Conservation (phyloP, 352 stramenopile genomes). For the Phytophthora megakarya region DNA sequence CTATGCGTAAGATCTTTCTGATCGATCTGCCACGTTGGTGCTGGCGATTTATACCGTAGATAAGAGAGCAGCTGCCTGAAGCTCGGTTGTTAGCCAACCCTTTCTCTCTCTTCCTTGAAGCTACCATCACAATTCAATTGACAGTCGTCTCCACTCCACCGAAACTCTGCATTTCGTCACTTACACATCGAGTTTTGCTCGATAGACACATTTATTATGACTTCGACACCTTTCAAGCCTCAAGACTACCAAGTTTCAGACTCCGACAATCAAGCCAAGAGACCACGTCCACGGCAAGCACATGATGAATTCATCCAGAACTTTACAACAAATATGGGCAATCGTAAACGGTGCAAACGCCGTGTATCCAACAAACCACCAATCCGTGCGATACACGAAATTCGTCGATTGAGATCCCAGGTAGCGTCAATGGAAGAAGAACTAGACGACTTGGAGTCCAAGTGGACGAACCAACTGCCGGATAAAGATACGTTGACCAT, state of each 20-base stretch:
- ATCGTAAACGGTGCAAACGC: conserved; percentile 3
- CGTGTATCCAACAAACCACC: conserved; percentile 15
- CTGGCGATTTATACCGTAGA: conserved; percentile 15
- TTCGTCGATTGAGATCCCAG: conserved; percentile 27
- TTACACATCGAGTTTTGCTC: background rate
- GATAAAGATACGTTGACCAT: conserved; percentile 18
- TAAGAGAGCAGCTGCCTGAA: conserved; percentile 28
- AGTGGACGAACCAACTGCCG: conserved; percentile 26
- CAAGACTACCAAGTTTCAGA: conserved; percentile 4
- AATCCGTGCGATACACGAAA: conserved; percentile 26
- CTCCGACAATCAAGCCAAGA: conserved; percentile 16
- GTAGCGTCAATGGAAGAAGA: conserved; percentile 34
- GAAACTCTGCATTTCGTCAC: background rate
- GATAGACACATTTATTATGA: background rate
- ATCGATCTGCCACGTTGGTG: background rate
- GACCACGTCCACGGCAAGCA: background rate
- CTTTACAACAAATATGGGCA: conserved; percentile 1
- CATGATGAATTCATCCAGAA: conserved; percentile 21
- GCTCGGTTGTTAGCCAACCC: conserved; percentile 26
- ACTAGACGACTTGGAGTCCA: conserved; percentile 16
- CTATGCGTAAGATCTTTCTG: conserved; percentile 24
- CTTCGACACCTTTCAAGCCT: conserved; percentile 1
- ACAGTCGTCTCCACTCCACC: background rate
- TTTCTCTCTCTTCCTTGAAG: conserved; percentile 12
- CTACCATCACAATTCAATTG: conserved; percentile 24